Conservation (phyloP, 2,329 filamentous ascomycete species). For the Neocatenulostroma microsporum region DNA sequence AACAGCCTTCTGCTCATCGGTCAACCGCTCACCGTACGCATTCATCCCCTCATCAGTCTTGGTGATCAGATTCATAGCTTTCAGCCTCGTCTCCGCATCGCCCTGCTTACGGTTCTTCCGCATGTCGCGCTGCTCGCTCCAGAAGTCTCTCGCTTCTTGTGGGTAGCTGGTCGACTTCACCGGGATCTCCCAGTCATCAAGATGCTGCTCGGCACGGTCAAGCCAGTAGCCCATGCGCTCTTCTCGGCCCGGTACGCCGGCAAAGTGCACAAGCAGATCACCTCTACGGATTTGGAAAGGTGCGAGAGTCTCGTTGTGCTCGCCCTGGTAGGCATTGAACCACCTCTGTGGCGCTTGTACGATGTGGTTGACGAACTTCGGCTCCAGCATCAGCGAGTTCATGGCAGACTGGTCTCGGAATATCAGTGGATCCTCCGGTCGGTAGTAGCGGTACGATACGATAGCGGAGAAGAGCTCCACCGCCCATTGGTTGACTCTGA, state of each 20-base stretch:
- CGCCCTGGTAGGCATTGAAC: conserved; percentile 39
- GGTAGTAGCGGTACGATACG: conserved; percentile 34
- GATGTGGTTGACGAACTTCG: conserved; percentile 26
- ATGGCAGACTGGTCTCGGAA: conserved; percentile 39
- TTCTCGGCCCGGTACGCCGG: conserved; percentile 30
- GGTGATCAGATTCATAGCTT: conserved; percentile 19
- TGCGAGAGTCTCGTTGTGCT: conserved; percentile 31
- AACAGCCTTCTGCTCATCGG: conserved; percentile 16
- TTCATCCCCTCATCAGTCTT: conserved; percentile 19
- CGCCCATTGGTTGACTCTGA: conserved; percentile 34
- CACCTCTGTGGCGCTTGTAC: conserved; percentile 35
- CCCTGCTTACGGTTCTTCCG: conserved; percentile 19
- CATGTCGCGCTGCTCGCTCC: conserved; percentile 24
- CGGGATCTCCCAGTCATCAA: conserved; percentile 34
- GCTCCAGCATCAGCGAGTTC: conserved; percentile 30
- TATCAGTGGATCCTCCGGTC: conserved; percentile 27
- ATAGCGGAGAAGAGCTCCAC: conserved; percentile 35
- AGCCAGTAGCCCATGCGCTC: conserved; percentile 33
- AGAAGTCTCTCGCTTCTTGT: conserved; percentile 31
- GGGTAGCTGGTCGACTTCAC: conserved; percentile 31
- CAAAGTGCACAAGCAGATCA: conserved; percentile 39
- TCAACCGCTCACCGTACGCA: conserved; percentile 25
- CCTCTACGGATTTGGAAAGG: conserved; percentile 33
- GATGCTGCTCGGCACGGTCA: conserved; percentile 30
- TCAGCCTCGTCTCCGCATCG: conserved; percentile 15